These are phyloP conservation scores for Ceratonia siliqua DNA, from an alignment of 306 rosid species.

Conservation along the genomic window DNA sequence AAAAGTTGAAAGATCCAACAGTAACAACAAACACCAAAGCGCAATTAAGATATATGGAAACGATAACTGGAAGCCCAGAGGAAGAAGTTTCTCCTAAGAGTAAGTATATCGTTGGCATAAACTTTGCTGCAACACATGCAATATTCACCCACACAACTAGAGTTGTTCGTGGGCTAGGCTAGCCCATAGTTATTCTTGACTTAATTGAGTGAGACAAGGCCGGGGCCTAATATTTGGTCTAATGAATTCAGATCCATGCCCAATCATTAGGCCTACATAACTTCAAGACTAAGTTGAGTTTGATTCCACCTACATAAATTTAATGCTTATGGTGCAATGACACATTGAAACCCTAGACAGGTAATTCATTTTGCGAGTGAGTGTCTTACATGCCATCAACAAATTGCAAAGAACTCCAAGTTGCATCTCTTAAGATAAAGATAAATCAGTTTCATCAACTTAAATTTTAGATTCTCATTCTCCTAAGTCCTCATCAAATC, in stretches of 20 bases:
- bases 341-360: neutral
- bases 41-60: slow-evolving; percentile 53
- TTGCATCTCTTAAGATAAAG: neutral
- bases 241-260: too few species aligned
- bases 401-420: neutral
- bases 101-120: slow-evolving; percentile 25
- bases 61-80: slow-evolving; percentile 58
- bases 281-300: too few species aligned
- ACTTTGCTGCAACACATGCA: neutral
- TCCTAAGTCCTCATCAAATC: neutral
- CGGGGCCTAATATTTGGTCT: too few species aligned
- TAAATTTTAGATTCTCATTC: neutral
- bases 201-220: too few species aligned
- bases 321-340: too few species aligned
- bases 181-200: too few species aligned
- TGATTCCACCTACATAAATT: too few species aligned
- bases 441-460: too few species aligned
- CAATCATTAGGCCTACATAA: too few species aligned
- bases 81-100: slow-evolving; percentile 44
- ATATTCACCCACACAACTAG: neutral
- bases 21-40: slow-evolving; percentile 9
- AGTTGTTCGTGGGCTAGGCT: too few species aligned
- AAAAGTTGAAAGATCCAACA: slow-evolving; percentile 44
- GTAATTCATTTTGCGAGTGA: neutral
- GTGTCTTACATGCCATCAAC: neutral